Conservation (phyloP, 768 basidiomycete genomes). For the Naganishia vishniacii region DNA sequence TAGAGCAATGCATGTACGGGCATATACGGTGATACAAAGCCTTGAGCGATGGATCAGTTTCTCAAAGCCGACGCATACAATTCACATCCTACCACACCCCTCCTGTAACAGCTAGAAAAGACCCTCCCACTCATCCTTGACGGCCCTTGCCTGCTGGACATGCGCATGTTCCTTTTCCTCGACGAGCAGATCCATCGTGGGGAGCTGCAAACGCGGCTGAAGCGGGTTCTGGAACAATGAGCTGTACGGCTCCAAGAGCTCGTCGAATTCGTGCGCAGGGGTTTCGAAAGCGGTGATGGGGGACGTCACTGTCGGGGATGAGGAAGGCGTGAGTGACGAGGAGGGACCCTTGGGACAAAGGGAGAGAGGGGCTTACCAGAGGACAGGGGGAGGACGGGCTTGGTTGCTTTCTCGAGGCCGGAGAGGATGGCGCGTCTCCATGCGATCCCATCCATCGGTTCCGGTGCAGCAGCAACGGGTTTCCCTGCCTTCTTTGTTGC, state of each 20-base stretch:
- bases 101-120: slow-evolving; percentile 31
- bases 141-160: neutral
- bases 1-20: too few species aligned
- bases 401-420: slow-evolving; percentile 41
- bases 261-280: slow-evolving; percentile 36
- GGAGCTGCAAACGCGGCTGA: slow-evolving; percentile 35
- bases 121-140: slow-evolving; percentile 45
- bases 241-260: slow-evolving; percentile 42
- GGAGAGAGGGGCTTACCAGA: neutral
- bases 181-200: slow-evolving; percentile 29
- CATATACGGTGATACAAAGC: too few species aligned
- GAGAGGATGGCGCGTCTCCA: slow-evolving; percentile 40
- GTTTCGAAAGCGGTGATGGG: slow-evolving; percentile 20
- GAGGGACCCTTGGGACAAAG: too few species aligned
- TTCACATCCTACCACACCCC: neutral
- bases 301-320: slow-evolving; percentile 10
- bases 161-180: slow-evolving; percentile 30
- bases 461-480: too few species aligned
- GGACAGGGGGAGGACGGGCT: slow-evolving; percentile 36
- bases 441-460: slow-evolving; percentile 31
- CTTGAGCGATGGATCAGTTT: too few species aligned
- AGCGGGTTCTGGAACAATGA: slow-evolving; percentile 36
- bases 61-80: neutral
- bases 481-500: slow-evolving; percentile 27
- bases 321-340: slow-evolving; percentile 20